Evolutionary conservation across 768 basidiomycete species (phyloP), one percentile per base, ranked within the genome.

Genomic region (Lactifluus subvellereus): DNA sequence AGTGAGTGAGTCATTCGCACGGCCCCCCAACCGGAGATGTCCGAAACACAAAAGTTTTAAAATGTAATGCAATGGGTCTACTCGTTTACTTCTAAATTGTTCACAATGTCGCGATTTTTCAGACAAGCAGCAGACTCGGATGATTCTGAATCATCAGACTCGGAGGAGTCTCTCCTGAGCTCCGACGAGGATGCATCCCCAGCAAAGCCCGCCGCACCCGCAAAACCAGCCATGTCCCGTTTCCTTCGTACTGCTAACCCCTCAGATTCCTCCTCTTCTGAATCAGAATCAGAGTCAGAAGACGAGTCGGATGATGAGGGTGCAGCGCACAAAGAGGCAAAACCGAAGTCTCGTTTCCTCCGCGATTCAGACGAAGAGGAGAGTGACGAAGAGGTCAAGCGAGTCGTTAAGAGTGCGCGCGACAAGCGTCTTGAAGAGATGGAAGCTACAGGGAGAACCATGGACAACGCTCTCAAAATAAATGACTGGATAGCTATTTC

Each of bases 401-500:
- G 83, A 18, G 84, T 86, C 40, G 82, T 89, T 52, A 84, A 92
- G 74, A 93, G 91, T 71, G 95, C 96, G 45, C 89, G 89, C 69
- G 91, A 95, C 74, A 95, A 92, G 74, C 82, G 95, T 57, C 74
- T 94, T 71, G 93, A 89, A 53, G 97, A 98, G 80, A 95, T 98
- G 85, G 95, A 98, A 74, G 85, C 85, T 1, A 89, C 88, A 3
- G 91, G 92, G 59, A 94, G 89, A 76, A 80, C 80, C 52, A 97
- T 98, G 78, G 92, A 96, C 52, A 98, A 99, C 72, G 94, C 88
- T 20, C 79, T 91, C 66, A 96, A 91, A 80, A 95, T 96, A 69
- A 96, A 95, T 70, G 94, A 99, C 76, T 99, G 97, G 97, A 86
- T 88, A 30, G 85, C 84, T 33, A 95, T 94, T 69, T 92, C 89